Conservation (phyloP, 257 asterid species). For the Echium plantagineum region DNA sequence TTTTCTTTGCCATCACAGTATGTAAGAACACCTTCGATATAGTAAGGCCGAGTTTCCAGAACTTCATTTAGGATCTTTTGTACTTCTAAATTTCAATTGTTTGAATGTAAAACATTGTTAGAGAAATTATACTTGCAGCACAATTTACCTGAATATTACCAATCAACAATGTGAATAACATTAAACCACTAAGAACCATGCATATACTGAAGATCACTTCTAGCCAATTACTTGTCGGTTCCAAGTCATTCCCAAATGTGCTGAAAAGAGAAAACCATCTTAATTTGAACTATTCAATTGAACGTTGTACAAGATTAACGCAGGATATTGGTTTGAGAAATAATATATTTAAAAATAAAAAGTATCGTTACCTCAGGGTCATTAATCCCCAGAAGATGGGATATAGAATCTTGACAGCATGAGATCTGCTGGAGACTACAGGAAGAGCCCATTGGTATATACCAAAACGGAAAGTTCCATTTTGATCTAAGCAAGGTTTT, state of each 20-base stretch:
- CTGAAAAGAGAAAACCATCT: constrained; percentile 26
- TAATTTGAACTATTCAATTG: too few species aligned
- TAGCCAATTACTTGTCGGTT: constrained; percentile 78
- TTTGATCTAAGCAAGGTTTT: constrained; percentile 53
- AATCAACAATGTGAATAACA: constrained; percentile 80
- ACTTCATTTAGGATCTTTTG: not conserved
- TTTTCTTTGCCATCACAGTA: constrained; percentile 89
- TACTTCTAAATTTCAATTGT: not conserved
- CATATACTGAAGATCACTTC: constrained; percentile 79
- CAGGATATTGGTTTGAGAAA: too few species aligned
- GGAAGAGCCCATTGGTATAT: constrained; percentile 91
- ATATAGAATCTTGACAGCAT: constrained; percentile 73
- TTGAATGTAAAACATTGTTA: not conserved
- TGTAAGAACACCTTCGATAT: constrained; percentile 60
- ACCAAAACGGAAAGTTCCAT: constrained; percentile 75
- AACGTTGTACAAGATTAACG: not conserved
- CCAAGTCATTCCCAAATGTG: constrained; percentile 85
- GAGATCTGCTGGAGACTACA: constrained; percentile 64
- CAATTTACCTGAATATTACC: constrained; percentile 79
- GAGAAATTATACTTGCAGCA: not conserved
- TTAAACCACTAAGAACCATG: constrained; percentile 71
- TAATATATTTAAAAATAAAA: not conserved
- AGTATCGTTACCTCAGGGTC: constrained; percentile 60
- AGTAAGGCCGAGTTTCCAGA: not conserved
- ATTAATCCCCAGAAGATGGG: constrained; percentile 94